Conservation (phyloP, 2,329 filamentous ascomycete species). For the Aspergillus aculeatinus region DNA sequence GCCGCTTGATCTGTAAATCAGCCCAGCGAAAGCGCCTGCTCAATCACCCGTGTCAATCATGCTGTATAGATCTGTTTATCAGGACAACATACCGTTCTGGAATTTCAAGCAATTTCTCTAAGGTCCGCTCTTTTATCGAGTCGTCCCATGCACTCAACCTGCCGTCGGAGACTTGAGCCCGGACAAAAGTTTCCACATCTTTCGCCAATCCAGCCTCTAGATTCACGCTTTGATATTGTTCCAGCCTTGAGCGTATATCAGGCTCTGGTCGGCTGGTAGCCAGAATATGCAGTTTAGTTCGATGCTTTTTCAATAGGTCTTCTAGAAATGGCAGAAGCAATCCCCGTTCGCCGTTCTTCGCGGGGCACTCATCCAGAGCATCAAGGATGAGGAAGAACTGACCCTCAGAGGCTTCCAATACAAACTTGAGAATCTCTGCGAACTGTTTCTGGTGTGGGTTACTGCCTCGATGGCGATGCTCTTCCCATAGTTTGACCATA, state of each 20-base stretch:
- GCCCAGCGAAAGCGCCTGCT: conserved; percentile 9
- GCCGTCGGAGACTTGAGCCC: background rate
- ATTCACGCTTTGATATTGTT: background rate
- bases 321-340: background rate
- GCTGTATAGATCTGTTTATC: background rate
- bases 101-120: background rate
- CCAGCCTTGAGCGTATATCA: conserved; percentile 1
- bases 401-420: background rate
- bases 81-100: background rate
- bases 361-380: conserved; percentile 8
- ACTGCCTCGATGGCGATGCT: background rate
- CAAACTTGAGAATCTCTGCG: background rate
- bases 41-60: background rate
- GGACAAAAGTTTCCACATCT: conserved; percentile 7
- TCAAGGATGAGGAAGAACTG: conserved; percentile 3
- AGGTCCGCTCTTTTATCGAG: background rate
- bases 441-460: background rate
- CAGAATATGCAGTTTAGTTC: background rate
- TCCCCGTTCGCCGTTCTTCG: background rate
- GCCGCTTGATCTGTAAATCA: conserved; percentile 3
- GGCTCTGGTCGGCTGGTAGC: conserved; percentile 4
- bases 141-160: background rate
- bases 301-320: background rate
- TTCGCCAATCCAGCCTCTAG: background rate
- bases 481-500: background rate